Base-by-base conservation (phyloP, 1,139 yeast genomes). In the Pichia sp. region DNA sequence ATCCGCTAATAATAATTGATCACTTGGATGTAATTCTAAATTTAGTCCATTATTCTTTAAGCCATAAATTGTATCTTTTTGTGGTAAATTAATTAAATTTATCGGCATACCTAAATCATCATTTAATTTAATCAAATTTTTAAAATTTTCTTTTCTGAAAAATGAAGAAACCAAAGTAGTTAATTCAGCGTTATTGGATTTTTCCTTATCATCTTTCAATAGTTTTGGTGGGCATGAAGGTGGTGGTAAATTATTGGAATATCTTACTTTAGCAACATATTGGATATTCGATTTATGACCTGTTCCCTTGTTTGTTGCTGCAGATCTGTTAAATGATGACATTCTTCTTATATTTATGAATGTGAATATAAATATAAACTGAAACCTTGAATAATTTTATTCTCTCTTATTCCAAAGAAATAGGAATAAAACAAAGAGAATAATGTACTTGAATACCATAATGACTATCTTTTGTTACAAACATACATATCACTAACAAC, bases 171-270 rank as follows among this genome's bases (percentile, higher is more conserved):
- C 68, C 51, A 87, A 71, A 47, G 78, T 72, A 16, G 47, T 51
- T 4, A 65, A 72, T 62, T 43, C 54, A 8, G 39, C 34, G 12
- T 48, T 48, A 6, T 50, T 48, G 1, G 52, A 39, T 53, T 77
- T 74, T 1, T 30, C 28, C 45, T 80, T 75, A 48, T 76, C 74
- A 37, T 51, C 52, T 47, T 81, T 76, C 47, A 92, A 65, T 49
- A 89, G 73, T 63, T 86, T 87, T 25, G 99, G 97, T 43, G 95
- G 89, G 51, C 94, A 74, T 25, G 94, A 86, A 10, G 98, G 97
- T 2, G 97, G 92, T 16, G 98, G 98, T 30, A 92, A 70, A 58
- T 80, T 86, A 62, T 92, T 92, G 50, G 80, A 79, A 63, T 89
- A 92, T 59, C 96, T 77, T 45, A 86, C 79, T 56, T 86, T 83